Percentiles rank a stretch among this genome's conserved stretches.
Conservation (phyloP, 768 basidiomycete species). For the Boletus patriciae region DNA sequence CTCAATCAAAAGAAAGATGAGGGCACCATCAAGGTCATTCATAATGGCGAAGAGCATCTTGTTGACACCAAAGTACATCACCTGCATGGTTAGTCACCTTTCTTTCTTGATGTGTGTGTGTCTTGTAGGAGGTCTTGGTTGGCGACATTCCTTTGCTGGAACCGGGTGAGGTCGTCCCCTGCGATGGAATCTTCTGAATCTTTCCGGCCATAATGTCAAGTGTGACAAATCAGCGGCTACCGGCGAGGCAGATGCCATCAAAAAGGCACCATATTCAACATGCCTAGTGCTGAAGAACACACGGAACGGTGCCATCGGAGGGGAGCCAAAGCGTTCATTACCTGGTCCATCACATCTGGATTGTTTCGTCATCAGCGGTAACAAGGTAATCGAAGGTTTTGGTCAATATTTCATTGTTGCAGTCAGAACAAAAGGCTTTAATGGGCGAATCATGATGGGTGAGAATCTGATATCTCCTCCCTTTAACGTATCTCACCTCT, state of each 20-base stretch:
- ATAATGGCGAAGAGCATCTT: constrained; percentile 64
- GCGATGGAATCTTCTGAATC: constrained; percentile 81
- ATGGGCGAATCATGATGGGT: constrained; percentile 99
- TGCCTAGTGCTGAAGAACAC: constrained; percentile 54
- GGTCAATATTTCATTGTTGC: constrained; percentile 91
- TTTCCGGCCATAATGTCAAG: constrained; percentile 88
- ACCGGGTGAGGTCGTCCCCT: constrained; percentile 94
- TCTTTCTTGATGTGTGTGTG: constrained; percentile 15
- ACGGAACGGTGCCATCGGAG: constrained; percentile 25
- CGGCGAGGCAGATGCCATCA: constrained; percentile 94
- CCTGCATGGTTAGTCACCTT: not conserved
- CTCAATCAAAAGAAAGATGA: constrained; percentile 97
- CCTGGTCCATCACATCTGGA: constrained; percentile 60
- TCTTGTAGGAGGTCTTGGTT: constrained; percentile 79
- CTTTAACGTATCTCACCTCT: not conserved
- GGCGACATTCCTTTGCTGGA: constrained; percentile 79
- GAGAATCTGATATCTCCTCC: not conserved
- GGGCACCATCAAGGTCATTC: constrained; percentile 81
- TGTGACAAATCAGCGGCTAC: constrained; percentile 98
- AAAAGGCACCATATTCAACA: constrained; percentile 80
- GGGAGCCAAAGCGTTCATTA: constrained; percentile 12
- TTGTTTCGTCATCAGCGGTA: constrained; percentile 89
- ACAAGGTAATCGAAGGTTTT: constrained; percentile 92
- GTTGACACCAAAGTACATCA: constrained; percentile 76
- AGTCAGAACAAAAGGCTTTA: constrained; percentile 90